phyloP scores from a whole-genome alignment of 345 rosid species.

The Garcia nutans region DNA sequence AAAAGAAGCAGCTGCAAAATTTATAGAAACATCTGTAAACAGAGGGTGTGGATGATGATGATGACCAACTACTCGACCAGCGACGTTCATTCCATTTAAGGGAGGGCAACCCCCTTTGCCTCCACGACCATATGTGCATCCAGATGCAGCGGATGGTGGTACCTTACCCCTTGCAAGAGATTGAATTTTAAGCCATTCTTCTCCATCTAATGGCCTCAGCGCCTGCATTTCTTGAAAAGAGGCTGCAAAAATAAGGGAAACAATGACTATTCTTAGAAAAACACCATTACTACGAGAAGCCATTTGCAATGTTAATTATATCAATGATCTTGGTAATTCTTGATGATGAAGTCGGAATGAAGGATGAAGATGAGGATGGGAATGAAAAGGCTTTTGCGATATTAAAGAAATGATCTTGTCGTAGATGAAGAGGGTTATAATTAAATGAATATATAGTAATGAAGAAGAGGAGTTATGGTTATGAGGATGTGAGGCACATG shows the following conservation, averaged over 20 bases:
- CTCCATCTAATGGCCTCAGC: conserved; percentile 30
- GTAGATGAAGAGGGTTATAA: too few relatives aligned
- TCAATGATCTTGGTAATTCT: too few relatives aligned
- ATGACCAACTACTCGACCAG: conserved; percentile 1
- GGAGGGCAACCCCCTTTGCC: conserved; percentile 30
- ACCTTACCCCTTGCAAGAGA: conserved; percentile 41
- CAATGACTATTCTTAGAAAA: neutral
- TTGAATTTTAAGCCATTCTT: conserved; percentile 19
- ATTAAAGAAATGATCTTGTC: too few relatives aligned
- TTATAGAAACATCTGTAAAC: conserved; percentile 13
- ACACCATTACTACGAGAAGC: too few relatives aligned
- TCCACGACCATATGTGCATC: conserved; percentile 41
- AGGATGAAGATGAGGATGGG: too few relatives aligned
- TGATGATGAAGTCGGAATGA: too few relatives aligned
- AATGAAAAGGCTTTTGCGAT: too few relatives aligned
- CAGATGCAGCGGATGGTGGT: conserved; percentile 28
- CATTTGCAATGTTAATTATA: too few relatives aligned
- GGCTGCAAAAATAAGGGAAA: neutral
- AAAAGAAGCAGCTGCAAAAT: neutral
- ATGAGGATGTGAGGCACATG: neutral
- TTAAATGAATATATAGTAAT: too few relatives aligned
- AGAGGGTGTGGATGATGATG: conserved; percentile 4
- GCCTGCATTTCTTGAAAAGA: conserved; percentile 14
- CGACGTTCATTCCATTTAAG: conserved; percentile 27
- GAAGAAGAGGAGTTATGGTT: too few relatives aligned